Evolutionary conservation across 345 rosid species (phyloP).

Genomic region (Ricinus communis): DNA sequence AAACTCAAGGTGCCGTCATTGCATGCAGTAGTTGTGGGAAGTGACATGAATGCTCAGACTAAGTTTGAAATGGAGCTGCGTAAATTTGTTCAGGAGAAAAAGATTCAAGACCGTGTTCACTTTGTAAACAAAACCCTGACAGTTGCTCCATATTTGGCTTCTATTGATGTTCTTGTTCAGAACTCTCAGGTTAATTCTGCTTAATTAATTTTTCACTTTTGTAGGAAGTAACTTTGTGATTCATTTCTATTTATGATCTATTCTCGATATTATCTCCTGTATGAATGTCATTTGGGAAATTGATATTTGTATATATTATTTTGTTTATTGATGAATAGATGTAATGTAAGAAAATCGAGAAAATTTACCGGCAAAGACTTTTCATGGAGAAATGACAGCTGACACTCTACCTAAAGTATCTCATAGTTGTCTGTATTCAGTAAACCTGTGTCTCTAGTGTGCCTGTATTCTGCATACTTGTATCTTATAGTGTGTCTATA

Average conservation of each 20-base stretch:
- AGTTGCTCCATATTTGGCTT: conserved; percentile 36
- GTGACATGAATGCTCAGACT: conserved; percentile 34
- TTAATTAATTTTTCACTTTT: background rate
- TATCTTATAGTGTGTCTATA: no score
- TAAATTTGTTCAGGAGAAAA: conserved; percentile 23
- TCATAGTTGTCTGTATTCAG: no score
- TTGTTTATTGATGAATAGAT: no score
- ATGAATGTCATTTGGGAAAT: no score
- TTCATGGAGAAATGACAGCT: background rate
- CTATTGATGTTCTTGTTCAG: conserved; percentile 39
- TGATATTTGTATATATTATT: no score
- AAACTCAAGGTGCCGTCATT: conserved; percentile 28
- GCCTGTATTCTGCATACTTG: no score
- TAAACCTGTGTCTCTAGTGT: no score
- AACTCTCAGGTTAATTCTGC: conserved; percentile 32
- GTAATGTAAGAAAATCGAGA: background rate
- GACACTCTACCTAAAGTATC: no score
- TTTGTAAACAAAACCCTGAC: conserved; percentile 34
- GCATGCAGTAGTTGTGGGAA: conserved; percentile 36
- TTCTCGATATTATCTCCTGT: no score
- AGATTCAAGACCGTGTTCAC: conserved; percentile 32
- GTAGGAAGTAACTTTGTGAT: background rate
- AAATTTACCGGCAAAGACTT: background rate
- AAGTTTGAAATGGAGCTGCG: conserved; percentile 38
- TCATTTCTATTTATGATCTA: no score